phyloP scores from a whole-genome alignment of 768 basidiomycete genomes.

The Crucibulum laeve region DNA sequence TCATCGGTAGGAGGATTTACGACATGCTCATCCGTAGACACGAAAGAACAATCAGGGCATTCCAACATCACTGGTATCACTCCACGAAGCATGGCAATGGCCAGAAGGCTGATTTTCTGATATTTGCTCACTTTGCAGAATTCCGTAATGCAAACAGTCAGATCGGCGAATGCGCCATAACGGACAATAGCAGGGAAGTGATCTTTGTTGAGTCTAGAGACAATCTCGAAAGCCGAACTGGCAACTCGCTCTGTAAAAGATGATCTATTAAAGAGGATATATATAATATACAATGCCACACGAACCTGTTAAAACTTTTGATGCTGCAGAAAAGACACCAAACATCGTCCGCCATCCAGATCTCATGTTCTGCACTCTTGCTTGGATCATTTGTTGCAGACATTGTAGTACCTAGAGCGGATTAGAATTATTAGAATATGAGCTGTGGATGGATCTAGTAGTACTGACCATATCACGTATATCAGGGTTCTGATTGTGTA shows the following conservation, averaged over 20 bases:
- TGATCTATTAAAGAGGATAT: background rate
- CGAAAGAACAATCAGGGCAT: slow-evolving; percentile 60
- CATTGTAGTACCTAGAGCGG: slow-evolving; percentile 83
- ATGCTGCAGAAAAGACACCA: slow-evolving; percentile 95
- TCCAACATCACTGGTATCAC: slow-evolving; percentile 90
- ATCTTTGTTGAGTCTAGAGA: slow-evolving; percentile 84
- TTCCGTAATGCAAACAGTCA: slow-evolving; percentile 96
- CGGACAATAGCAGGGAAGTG: slow-evolving; percentile 90
- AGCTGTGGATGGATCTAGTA: background rate
- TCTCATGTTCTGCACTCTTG: slow-evolving; percentile 88
- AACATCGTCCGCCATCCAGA: slow-evolving; percentile 99
- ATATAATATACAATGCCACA: slow-evolving; percentile 3
- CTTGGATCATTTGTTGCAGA: slow-evolving; percentile 97
- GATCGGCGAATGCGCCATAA: slow-evolving; percentile 91
- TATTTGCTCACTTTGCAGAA: slow-evolving; percentile 99
- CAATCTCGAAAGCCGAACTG: slow-evolving; percentile 93
- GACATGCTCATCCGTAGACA: slow-evolving; percentile 15
- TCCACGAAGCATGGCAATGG: slow-evolving; percentile 94
- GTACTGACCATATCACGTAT: slow-evolving; percentile 85
- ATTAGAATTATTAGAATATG: slow-evolving; percentile 1
- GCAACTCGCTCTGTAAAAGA: slow-evolving; percentile 72
- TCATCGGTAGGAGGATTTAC: slow-evolving; percentile 54
- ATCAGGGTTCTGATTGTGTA: slow-evolving; percentile 93
- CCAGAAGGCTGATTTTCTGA: slow-evolving; percentile 94
- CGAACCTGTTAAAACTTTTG: slow-evolving; percentile 83